These are phyloP conservation scores for Solanum etuberosum DNA, from an alignment of 257 asterid genomes.

Conservation along the genomic window DNA sequence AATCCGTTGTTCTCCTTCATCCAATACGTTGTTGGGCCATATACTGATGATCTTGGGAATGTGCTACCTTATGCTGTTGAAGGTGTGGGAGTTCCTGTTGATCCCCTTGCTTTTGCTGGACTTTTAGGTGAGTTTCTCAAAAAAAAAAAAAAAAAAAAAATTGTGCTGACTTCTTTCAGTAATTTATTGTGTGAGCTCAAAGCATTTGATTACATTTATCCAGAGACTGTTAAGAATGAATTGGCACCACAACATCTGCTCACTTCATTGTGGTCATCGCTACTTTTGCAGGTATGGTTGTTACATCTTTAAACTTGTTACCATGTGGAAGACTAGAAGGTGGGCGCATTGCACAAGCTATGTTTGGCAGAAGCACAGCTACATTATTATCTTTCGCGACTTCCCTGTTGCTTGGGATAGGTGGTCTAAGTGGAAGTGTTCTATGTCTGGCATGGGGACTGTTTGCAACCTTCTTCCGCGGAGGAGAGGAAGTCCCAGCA, in stretches of 20 bases:
- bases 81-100: constrained; percentile 96
- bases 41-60: constrained; percentile 77
- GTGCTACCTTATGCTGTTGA: constrained; percentile 89
- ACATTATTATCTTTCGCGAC: constrained; percentile 50
- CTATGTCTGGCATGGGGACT: constrained; percentile 86
- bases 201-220: neutral
- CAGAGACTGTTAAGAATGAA: neutral
- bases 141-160: no score
- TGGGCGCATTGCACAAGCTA: constrained; percentile 83
- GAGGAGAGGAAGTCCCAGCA: constrained; percentile 85
- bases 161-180: neutral
- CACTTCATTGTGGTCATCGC: neutral
- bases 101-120: constrained; percentile 95
- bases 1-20: constrained; percentile 83
- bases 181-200: neutral
- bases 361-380: constrained; percentile 66
- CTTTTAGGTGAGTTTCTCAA: constrained; percentile 45
- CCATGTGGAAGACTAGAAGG: constrained; percentile 94
- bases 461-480: constrained; percentile 77
- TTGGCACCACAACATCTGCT: neutral
- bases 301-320: constrained; percentile 74
- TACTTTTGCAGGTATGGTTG: constrained; percentile 64
- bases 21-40: constrained; percentile 81
- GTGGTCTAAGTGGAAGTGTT: constrained; percentile 82
- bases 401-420: constrained; percentile 58